These are phyloP conservation scores for Phytopythium delawarense DNA, from an alignment of 352 stramenopile genomes.

Conservation along the genomic window DNA sequence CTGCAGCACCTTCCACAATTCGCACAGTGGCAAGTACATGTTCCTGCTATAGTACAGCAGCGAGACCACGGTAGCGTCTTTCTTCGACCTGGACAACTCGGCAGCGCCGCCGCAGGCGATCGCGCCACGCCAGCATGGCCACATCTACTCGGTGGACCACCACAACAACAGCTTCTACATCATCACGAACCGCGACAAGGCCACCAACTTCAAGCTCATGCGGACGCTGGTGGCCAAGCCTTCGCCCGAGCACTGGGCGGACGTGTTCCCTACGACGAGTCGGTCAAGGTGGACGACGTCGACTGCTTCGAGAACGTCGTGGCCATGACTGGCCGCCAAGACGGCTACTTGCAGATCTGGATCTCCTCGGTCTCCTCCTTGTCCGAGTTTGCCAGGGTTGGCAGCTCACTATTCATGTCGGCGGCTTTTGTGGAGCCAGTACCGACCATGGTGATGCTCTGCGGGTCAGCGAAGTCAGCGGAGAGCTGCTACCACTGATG, in stretches of 20 bases:
- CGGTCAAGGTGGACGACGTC: conserved; percentile 83
- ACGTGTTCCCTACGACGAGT: conserved; percentile 85
- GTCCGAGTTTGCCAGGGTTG: background rate
- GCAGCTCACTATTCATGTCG: background rate
- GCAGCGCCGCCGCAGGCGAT: conserved; percentile 48
- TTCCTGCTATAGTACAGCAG: conserved; percentile 86
- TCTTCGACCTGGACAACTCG: conserved; percentile 61
- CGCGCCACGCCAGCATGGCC: conserved; percentile 56
- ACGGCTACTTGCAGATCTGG: conserved; percentile 80
- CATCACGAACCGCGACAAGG: conserved; percentile 91
- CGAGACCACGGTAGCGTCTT: conserved; percentile 91
- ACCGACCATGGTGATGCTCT: background rate
- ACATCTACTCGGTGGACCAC: conserved; percentile 88
- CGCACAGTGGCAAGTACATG: conserved; percentile 90
- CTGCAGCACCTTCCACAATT: conserved; percentile 90
- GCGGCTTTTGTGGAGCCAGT: background rate
- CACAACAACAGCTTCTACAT: conserved; percentile 90
- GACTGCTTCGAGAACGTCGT: conserved; percentile 87
- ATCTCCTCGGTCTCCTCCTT: conserved; percentile 23
- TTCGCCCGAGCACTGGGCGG: conserved; percentile 71
- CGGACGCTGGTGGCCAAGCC: conserved; percentile 45
- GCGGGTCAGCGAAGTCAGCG: background rate
- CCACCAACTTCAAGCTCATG: conserved; percentile 94
- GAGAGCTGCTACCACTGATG: background rate
- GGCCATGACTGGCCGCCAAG: conserved; percentile 84